Evolutionary conservation across 2,329 filamentous ascomycete species (phyloP).

Genomic region (Thermoascus crustaceus): DNA sequence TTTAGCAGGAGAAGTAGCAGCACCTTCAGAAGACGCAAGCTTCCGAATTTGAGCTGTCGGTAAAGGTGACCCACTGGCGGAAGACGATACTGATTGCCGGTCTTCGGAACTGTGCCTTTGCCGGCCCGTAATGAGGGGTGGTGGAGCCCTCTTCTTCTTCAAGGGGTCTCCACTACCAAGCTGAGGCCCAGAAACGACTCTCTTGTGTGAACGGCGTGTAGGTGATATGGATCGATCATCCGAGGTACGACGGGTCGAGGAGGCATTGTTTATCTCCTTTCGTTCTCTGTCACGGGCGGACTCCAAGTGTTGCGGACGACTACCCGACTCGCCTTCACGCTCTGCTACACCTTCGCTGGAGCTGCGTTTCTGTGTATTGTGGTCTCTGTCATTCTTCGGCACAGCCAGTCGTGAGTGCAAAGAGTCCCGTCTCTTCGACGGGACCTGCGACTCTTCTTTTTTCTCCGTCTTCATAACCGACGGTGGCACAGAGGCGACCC

Average conservation of each 20-base stretch:
- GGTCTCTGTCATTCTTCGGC: constrained; percentile 13
- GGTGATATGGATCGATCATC: constrained; percentile 31
- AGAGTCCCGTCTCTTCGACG: constrained; percentile 16
- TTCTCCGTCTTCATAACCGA: constrained; percentile 31
- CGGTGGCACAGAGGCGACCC: constrained; percentile 18
- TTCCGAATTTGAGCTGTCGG: constrained; percentile 35
- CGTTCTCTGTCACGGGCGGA: constrained; percentile 16
- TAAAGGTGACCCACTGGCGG: constrained; percentile 36
- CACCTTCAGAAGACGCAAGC: constrained; percentile 31
- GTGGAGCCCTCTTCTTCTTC: constrained; percentile 31
- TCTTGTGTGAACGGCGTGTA: constrained; percentile 27
- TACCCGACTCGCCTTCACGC: constrained; percentile 17
- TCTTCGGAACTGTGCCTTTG: constrained; percentile 40
- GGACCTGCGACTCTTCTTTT: constrained; percentile 21
- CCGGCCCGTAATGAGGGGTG: constrained; percentile 33
- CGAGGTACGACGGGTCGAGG: constrained; percentile 21
- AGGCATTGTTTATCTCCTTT: constrained; percentile 19
- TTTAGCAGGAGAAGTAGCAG: constrained; percentile 57
- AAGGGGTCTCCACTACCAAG: constrained; percentile 14
- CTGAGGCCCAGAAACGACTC: constrained; percentile 28
- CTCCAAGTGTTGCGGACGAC: constrained; percentile 13
- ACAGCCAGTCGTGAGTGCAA: constrained; percentile 11
- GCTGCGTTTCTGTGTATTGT: constrained; percentile 27
- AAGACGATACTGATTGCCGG: constrained; percentile 37
- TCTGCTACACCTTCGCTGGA: constrained; percentile 29